phyloP scores from a whole-genome alignment of 1,284 basidiomycete species.

The Thecaphora thlaspeos region DNA sequence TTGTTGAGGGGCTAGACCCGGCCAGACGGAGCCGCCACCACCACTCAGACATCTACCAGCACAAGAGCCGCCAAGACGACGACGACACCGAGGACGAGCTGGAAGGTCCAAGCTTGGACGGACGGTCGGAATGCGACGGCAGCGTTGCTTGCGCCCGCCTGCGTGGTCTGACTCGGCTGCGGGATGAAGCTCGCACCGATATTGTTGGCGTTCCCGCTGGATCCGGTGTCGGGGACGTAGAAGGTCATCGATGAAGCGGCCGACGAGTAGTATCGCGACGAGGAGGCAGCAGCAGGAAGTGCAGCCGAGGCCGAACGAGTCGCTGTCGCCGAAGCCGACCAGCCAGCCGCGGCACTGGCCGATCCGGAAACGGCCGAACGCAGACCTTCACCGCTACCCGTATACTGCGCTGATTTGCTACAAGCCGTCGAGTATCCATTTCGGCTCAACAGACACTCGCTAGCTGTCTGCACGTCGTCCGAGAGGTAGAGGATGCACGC shows the following conservation, averaged over 20 bases:
- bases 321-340: not conserved
- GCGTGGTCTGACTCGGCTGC: not conserved
- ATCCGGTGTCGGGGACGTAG: not conserved
- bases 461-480: not conserved
- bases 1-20: too few species aligned
- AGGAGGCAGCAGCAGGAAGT: not conserved
- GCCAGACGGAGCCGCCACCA: too few species aligned
- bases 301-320: not conserved
- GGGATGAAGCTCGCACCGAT: not conserved
- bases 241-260: not conserved
- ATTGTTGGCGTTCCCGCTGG: not conserved
- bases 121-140: too few species aligned
- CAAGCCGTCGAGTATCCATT: not conserved
- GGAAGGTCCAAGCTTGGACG: too few species aligned
- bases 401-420: not conserved
- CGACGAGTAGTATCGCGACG: too few species aligned
- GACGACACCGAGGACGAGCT: too few species aligned
- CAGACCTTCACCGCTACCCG: too few species aligned
- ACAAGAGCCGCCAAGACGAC: too few species aligned
- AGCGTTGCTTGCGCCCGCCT: not conserved
- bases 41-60: too few species aligned
- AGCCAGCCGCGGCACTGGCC: not conserved
- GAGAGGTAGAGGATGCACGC: not conserved
- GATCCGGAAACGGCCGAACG: not conserved
- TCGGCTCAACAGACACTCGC: not conserved